Conservation (phyloP, 2,329 filamentous ascomycete species). For the Trichoderma simmonsii region DNA sequence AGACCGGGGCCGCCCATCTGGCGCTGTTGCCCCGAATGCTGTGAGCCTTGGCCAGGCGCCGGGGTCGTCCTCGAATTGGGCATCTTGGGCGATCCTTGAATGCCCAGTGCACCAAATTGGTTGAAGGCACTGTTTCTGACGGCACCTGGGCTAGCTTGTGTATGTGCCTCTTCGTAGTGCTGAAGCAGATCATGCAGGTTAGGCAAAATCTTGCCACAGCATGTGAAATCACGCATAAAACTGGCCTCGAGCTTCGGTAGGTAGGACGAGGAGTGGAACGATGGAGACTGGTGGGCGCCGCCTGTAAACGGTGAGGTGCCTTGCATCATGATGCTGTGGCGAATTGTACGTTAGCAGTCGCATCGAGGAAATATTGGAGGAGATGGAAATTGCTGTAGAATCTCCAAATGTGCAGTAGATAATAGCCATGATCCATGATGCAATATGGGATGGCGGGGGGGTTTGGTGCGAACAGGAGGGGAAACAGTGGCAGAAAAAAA, state of each 20-base stretch:
- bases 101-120: conserved; percentile 38
- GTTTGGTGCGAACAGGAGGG: background rate
- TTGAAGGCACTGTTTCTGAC: conserved; percentile 41
- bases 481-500: background rate
- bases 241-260: conserved; percentile 94
- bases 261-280: conserved; percentile 94
- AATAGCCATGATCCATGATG: background rate
- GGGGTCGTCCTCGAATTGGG: conserved; percentile 33
- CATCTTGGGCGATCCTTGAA: conserved; percentile 33
- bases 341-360: background rate
- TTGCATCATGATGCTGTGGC: conserved; percentile 81
- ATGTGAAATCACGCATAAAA: conserved; percentile 96
- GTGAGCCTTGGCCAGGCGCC: conserved; percentile 30
- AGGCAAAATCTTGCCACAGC: conserved; percentile 84
- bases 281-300: conserved; percentile 76
- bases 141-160: conserved; percentile 56
- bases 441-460: background rate
- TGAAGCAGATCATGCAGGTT: conserved; percentile 93
- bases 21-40: conserved; percentile 36
- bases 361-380: background rate
- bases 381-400: background rate
- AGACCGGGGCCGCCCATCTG: conserved; percentile 31
- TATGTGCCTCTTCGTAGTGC: conserved; percentile 95
- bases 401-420: background rate
- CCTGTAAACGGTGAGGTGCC: conserved; percentile 83